Evolutionary conservation across 768 basidiomycete genomes (phyloP).

Genomic region (Mycena rosella): DNA sequence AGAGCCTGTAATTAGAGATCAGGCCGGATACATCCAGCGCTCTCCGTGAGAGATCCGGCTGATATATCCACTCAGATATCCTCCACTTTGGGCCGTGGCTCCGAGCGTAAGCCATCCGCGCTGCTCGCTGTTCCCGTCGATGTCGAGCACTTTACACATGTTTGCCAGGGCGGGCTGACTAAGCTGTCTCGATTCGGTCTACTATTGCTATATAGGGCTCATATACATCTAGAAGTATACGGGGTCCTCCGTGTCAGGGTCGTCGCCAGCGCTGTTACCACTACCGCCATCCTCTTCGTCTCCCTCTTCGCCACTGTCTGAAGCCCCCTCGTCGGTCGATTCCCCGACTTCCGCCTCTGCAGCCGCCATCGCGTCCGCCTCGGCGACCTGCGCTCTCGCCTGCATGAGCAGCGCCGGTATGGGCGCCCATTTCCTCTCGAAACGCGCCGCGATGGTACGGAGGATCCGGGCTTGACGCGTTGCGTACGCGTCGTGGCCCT

Average conservation of each 20-base stretch:
- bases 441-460: background rate
- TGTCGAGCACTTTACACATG: too few species aligned
- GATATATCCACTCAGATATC: too few species aligned
- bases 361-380: background rate
- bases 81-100: too few species aligned
- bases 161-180: background rate
- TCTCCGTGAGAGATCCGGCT: too few species aligned
- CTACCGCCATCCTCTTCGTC: background rate
- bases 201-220: background rate
- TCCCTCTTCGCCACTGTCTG: background rate
- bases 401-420: background rate
- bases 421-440: slow-evolving; percentile 6
- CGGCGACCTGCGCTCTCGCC: background rate
- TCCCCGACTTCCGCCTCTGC: background rate
- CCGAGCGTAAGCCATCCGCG: too few species aligned
- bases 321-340: too few species aligned
- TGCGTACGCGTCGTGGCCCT: slow-evolving; percentile 14
- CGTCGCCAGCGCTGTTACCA: background rate
- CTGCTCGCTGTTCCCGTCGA: too few species aligned
- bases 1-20: too few species aligned
- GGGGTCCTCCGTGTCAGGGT: background rate
- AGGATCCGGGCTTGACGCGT: slow-evolving; percentile 6
- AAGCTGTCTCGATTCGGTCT: background rate
- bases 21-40: too few species aligned
- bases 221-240: background rate